A percentile compares a stretch with the other conserved stretches of the same genome.
Conservation (phyloP, 1,139 yeast species). For the Saccharomyces uvarum region DNA sequence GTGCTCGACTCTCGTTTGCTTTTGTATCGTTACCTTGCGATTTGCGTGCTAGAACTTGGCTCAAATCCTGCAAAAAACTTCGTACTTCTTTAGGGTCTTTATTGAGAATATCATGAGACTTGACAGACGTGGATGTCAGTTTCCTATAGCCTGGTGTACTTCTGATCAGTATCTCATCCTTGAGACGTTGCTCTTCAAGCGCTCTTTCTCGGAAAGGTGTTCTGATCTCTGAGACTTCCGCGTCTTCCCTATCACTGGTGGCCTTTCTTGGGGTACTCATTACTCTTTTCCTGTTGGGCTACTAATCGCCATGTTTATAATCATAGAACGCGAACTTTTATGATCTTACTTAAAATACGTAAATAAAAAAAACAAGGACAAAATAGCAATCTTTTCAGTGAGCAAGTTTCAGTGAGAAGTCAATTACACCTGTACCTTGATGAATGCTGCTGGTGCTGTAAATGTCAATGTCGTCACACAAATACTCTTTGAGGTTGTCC, state of each 20-base stretch:
- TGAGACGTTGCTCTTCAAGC: slow-evolving; percentile 16
- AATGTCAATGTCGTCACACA: slow-evolving; percentile 77
- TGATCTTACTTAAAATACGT: background rate
- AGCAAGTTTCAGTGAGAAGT: slow-evolving; percentile 75
- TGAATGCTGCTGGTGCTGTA: slow-evolving; percentile 91
- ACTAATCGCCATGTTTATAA: background rate
- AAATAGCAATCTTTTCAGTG: slow-evolving; percentile 13
- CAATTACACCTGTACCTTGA: slow-evolving; percentile 77
- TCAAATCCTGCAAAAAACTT: slow-evolving; percentile 20
- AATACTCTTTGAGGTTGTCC: slow-evolving; percentile 54
- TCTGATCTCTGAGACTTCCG: slow-evolving; percentile 8
- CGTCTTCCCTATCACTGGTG: slow-evolving; percentile 2
- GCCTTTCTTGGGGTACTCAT: slow-evolving; percentile 12
- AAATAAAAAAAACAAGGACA: background rate
- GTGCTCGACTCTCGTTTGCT: background rate
- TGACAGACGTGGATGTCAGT: slow-evolving; percentile 3
- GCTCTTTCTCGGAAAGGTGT: slow-evolving; percentile 25
- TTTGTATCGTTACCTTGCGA: slow-evolving; percentile 10
- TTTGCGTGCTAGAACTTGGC: slow-evolving; percentile 20
- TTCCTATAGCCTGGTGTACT: slow-evolving; percentile 21
- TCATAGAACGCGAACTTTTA: background rate
- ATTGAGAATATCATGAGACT: slow-evolving; percentile 9
- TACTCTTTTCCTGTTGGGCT: background rate
- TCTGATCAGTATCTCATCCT: slow-evolving; percentile 16
- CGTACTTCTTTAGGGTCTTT: slow-evolving; percentile 16